Percentiles rank a stretch among this genome's conserved stretches.
phyloP scores from a whole-genome alignment of 176 grass and related monocot genomes.

The Thalia dealbata region DNA sequence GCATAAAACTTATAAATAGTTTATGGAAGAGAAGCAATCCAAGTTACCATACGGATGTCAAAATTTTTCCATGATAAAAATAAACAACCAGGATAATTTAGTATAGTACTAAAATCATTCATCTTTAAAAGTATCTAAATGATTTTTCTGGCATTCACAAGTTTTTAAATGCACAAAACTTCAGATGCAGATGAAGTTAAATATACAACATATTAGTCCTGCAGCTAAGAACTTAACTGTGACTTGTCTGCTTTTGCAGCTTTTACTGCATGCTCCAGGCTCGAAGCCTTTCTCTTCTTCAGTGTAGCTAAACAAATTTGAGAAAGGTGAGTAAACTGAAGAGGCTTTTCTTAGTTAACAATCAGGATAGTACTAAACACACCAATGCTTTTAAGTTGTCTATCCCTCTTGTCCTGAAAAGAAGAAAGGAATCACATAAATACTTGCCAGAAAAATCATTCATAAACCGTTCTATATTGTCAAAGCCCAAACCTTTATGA shows the following conservation, averaged over 20 bases:
- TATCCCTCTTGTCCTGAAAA: slow-evolving; percentile 51
- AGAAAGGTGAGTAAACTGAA: not conserved
- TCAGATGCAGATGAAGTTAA: not conserved
- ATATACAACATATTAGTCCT: not conserved
- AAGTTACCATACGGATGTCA: too few relatives aligned
- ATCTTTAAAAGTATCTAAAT: too few relatives aligned
- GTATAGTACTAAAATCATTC: too few relatives aligned
- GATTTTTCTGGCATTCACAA: not conserved
- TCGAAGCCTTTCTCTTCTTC: slow-evolving; percentile 66
- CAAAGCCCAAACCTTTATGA: slow-evolving; percentile 52
- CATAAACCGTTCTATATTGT: not conserved
- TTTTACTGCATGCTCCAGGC: slow-evolving; percentile 38
- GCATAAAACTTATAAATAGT: too few relatives aligned
- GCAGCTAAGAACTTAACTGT: slow-evolving; percentile 28
- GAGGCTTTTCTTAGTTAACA: not conserved
- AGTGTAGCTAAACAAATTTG: slow-evolving; percentile 35
- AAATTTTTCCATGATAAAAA: too few relatives aligned
- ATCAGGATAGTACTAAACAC: slow-evolving; percentile 14
- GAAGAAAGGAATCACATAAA: slow-evolving; percentile 10
- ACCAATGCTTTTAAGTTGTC: slow-evolving; percentile 48
- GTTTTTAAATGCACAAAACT: not conserved
- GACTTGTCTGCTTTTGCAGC: slow-evolving; percentile 30
- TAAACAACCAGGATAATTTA: too few relatives aligned
- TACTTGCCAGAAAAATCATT: not conserved
- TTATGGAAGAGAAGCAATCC: too few relatives aligned